Evolutionary conservation across 176 grass and related monocot genomes (phyloP).

Genomic region (Thalia dealbata): DNA sequence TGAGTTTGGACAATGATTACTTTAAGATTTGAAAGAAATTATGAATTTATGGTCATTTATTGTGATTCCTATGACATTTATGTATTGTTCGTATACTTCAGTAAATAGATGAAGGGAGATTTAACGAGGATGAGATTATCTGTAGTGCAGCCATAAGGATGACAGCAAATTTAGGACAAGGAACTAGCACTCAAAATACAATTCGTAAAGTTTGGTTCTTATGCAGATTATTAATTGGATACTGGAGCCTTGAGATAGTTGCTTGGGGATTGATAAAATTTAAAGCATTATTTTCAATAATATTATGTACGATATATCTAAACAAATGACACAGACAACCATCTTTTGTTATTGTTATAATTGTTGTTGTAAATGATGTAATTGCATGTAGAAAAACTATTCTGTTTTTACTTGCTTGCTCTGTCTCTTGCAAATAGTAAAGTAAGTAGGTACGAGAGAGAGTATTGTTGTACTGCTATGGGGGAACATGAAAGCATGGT

Average conservation of each 20-base stretch:
- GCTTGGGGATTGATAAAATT: neutral
- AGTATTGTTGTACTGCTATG: too few species aligned
- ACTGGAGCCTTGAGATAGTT: neutral
- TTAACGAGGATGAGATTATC: neutral
- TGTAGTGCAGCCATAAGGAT: neutral
- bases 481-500: too few species aligned
- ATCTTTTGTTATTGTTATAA: neutral
- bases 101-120: neutral
- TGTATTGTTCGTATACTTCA: neutral
- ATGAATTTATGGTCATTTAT: neutral
- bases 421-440: neutral
- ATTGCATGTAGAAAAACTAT: neutral
- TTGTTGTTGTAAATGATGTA: neutral
- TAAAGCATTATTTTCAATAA: neutral
- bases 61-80: neutral
- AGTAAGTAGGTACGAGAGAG: too few species aligned
- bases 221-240: neutral
- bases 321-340: neutral
- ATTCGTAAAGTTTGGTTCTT: neutral
- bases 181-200: too few species aligned
- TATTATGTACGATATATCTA: neutral
- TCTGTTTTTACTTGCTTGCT: neutral
- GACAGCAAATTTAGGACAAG: too few species aligned
- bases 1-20: slow-evolving; percentile 25
- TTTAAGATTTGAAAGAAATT: neutral